These are phyloP conservation scores for Prunella vulgaris DNA, from an alignment of 257 asterid species.

Conservation along the genomic window DNA sequence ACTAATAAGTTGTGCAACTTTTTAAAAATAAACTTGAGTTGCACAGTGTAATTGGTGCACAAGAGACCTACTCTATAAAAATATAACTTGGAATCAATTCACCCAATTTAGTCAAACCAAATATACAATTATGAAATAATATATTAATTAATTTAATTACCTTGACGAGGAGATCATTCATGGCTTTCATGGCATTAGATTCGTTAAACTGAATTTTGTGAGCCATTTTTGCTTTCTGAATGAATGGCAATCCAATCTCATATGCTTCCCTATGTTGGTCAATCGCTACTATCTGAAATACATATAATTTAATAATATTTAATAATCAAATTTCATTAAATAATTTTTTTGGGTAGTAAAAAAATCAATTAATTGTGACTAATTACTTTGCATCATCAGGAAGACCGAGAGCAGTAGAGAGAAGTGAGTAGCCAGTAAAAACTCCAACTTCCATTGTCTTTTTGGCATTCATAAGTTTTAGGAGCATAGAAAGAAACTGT, in stretches of 20 bases:
- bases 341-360: no score
- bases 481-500: conserved; percentile 38
- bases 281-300: conserved; percentile 41
- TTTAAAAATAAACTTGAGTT: no score
- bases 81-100: no score
- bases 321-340: neutral
- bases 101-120: no score
- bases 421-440: conserved; percentile 53
- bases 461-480: conserved; percentile 50
- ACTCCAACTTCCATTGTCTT: conserved; percentile 52
- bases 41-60: no score
- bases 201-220: conserved; percentile 42
- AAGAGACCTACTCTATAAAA: no score
- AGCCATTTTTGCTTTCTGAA: conserved; percentile 37
- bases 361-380: neutral
- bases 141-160: neutral
- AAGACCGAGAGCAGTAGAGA: conserved; percentile 48
- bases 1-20: no score
- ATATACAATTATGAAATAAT: no score
- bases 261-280: conserved; percentile 44
- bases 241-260: conserved; percentile 44
- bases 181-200: conserved; percentile 29
- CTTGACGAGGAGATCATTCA: conserved; percentile 14
- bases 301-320: neutral
- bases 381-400: conserved; percentile 48